Base-by-base conservation (phyloP, 116 monocot species). In the Dioscorea cayenensis region DNA sequence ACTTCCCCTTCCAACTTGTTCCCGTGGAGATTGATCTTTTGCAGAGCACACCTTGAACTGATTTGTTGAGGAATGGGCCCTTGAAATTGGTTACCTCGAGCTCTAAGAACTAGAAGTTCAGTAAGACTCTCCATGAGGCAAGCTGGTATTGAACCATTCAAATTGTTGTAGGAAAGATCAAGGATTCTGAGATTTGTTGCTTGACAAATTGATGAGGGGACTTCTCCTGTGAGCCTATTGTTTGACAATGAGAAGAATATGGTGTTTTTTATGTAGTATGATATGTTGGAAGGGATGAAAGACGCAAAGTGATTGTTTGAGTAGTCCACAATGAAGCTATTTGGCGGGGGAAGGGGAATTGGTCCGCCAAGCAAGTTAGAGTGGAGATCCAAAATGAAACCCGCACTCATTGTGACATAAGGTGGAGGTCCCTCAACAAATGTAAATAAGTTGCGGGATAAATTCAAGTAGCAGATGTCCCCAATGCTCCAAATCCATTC, bases 291-390 rank as follows among this genome's bases (percentile, higher is more conserved):
- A 36, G 83, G 78, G 37, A 94, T 78, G 18, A 64, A 72, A 38
- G 9, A 38, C 19, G 90, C 85, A 66, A 94, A 90, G 19, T 1
- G n/a, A 58, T 87, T 94, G 37, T 88, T 60, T 3, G 94, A 94
- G 76, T 84, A 90, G 76, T 94, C 88, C 25, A 94, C 51, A 61
- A 85, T 25, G 25, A 25, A 25, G 25, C 25, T 25, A 48, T 0
- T 73, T 28, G 85, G 7, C 7, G 9, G 9, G 83, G 38, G n/a
- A n/a, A 2, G 81, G 25, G 87, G 87, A 63, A 90, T 76, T 16
- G 76, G 63, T 16, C 90, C 94, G 25, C 66, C 17, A 67, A 94
- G 76, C 5, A 70, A 80, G 43, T 94, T 94, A n/a, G 73, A 81
- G 72, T 82, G 83, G 69, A 94, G 72, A 79, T 94, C 85, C 25